A percentile compares a stretch with the other conserved stretches of the same genome.
Conservation (phyloP, 2,329 filamentous ascomycete species). For the Colletotrichum tropicale region DNA sequence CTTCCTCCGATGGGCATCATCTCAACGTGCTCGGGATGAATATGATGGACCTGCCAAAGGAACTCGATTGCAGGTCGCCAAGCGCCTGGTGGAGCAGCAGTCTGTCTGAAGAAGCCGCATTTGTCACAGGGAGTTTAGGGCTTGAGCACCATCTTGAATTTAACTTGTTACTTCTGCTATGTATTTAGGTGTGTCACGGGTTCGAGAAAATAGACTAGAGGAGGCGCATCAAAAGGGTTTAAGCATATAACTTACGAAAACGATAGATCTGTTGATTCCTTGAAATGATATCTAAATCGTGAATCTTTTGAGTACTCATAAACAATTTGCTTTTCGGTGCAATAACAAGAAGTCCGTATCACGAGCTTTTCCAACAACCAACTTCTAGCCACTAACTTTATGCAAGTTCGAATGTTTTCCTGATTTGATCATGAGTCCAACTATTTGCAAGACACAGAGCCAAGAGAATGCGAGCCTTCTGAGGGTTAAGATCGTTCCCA, state of each 20-base stretch:
- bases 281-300: background rate
- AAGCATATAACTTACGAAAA: background rate
- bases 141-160: background rate
- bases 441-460: background rate
- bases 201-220: background rate
- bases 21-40: background rate
- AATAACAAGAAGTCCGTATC: background rate
- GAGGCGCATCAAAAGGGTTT: background rate
- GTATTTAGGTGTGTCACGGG: background rate
- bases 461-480: background rate
- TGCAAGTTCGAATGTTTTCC: background rate
- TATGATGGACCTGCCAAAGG: background rate
- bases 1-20: background rate
- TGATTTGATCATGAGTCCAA: background rate
- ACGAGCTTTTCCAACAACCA: background rate
- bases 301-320: background rate
- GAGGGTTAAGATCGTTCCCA: background rate
- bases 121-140: background rate
- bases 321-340: background rate
- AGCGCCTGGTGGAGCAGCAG: background rate
- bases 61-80: background rate
- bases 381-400: background rate
- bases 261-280: background rate
- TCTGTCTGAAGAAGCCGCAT: background rate
- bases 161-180: background rate